Conservation (phyloP, 2,329 filamentous ascomycete genomes). For the Talaromyces sp. region DNA sequence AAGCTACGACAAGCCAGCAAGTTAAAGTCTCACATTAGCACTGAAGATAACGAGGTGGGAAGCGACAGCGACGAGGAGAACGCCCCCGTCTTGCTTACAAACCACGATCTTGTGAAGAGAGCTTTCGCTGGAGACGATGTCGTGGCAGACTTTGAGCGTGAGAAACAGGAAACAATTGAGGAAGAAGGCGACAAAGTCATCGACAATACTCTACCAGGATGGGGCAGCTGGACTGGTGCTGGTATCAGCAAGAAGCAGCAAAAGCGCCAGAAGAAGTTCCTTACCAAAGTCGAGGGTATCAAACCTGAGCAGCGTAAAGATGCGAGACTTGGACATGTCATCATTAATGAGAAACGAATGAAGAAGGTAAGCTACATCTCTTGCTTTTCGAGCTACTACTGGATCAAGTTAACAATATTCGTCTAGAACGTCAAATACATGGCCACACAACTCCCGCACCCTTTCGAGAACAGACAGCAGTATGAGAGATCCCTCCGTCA, state of each 20-base stretch:
- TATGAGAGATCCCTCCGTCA: constrained; percentile 85
- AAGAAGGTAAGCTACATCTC: constrained; percentile 65
- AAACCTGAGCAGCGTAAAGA: constrained; percentile 77
- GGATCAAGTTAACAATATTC: constrained; percentile 14
- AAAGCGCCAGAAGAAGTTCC: constrained; percentile 54
- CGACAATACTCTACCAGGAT: constrained; percentile 84
- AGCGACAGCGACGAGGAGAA: constrained; percentile 41
- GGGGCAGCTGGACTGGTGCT: constrained; percentile 87
- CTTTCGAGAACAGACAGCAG: constrained; percentile 82
- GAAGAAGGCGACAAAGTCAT: constrained; percentile 80
- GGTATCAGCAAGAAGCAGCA: constrained; percentile 71
- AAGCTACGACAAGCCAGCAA: constrained; percentile 15
- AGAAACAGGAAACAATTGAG: constrained; percentile 68
- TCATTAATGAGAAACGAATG: constrained; percentile 85
- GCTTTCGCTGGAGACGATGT: constrained; percentile 90
- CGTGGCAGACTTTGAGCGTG: constrained; percentile 71
- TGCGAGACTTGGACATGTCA: constrained; percentile 75
- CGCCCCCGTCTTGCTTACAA: constrained; percentile 45
- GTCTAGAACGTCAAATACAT: constrained; percentile 78
- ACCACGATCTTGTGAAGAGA: constrained; percentile 68
- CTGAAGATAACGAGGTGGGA: constrained; percentile 42
- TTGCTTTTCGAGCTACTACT: constrained; percentile 8
- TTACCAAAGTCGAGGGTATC: constrained; percentile 60
- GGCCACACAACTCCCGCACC: constrained; percentile 77
- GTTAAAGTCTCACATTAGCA: constrained; percentile 6